Conservation (phyloP, 2,329 filamentous ascomycete genomes). For the Chaetomium globosum region DNA sequence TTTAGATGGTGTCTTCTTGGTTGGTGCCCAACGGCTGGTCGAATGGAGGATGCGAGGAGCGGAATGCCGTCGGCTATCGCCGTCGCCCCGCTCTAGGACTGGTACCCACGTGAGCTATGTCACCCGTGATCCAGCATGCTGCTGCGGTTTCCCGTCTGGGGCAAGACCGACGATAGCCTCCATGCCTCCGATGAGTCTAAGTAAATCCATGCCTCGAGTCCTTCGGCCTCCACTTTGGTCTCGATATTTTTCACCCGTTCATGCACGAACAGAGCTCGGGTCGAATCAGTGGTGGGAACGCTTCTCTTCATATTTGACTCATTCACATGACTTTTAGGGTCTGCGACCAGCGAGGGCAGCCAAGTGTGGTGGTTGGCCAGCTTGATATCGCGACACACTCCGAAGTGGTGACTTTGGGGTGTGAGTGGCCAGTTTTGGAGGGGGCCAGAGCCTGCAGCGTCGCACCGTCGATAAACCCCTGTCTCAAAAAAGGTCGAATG, state of each 20-base stretch:
- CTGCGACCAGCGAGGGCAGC: conserved; percentile 27
- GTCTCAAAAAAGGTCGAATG: conserved; percentile 5
- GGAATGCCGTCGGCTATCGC: conserved; percentile 4
- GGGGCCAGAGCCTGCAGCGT: conserved; percentile 17
- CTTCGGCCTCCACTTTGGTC: not conserved
- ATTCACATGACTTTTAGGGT: conserved; percentile 28
- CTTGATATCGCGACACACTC: conserved; percentile 12
- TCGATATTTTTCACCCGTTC: conserved; percentile 1
- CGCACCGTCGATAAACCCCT: conserved; percentile 19
- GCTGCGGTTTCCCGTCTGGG: conserved; percentile 4
- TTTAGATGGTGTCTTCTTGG: conserved; percentile 11
- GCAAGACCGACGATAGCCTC: conserved; percentile 19
- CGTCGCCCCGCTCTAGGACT: not conserved
- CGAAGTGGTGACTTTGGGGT: conserved; percentile 12
- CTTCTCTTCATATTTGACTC: not conserved
- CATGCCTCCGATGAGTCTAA: too few relatives aligned
- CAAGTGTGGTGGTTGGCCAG: conserved; percentile 10
- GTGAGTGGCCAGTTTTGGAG: conserved; percentile 23
- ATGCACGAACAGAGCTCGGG: not conserved
- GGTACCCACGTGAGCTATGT: not conserved
- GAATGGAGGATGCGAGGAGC: not conserved
- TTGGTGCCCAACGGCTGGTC: conserved; percentile 18
- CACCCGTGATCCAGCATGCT: conserved; percentile 14
- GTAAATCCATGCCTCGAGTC: not conserved
- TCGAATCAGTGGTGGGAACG: conserved; percentile 3